phyloP scores from a whole-genome alignment of 1,284 basidiomycete genomes.

The Ustilago trichophora region DNA sequence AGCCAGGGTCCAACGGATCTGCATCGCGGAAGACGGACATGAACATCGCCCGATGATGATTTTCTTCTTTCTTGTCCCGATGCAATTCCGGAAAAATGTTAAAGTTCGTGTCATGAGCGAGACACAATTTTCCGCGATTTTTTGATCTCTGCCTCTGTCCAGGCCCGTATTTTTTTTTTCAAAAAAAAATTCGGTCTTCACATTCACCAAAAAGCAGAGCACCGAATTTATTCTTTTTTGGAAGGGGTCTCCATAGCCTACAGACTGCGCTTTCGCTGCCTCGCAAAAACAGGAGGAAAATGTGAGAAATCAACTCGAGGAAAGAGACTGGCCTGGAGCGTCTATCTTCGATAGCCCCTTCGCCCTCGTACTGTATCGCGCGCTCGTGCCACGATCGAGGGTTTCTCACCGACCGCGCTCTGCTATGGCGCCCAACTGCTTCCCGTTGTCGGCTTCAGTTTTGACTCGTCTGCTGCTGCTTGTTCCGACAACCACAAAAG shows the following conservation, averaged over 20 bases:
- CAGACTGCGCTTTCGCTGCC: neutral
- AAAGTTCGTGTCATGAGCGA: too few relatives aligned
- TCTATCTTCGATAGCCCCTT: neutral
- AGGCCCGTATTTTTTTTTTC: conserved; percentile 7
- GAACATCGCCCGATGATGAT: too few relatives aligned
- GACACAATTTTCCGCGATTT: neutral
- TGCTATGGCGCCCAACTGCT: neutral
- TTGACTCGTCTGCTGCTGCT: neutral
- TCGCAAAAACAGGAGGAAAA: neutral
- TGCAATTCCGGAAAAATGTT: too few relatives aligned
- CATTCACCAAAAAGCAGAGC: too few relatives aligned
- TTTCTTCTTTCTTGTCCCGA: neutral
- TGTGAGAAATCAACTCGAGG: neutral
- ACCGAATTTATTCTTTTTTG: conserved; percentile 14
- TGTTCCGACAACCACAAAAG: too few relatives aligned
- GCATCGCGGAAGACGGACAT: too few relatives aligned
- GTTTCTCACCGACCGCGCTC: neutral
- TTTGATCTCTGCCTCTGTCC: conserved; percentile 21
- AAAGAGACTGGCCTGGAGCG: conserved; percentile 5
- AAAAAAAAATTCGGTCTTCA: conserved; percentile 5
- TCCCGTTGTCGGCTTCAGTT: neutral
- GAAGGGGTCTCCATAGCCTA: too few relatives aligned
- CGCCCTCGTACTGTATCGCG: neutral
- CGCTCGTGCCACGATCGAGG: conserved; percentile 8
- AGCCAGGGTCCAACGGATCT: too few relatives aligned